Evolutionary conservation across 495 filamentous ascomycete genomes (phyloP), one percentile per base, ranked within the genome.

Genomic region (Penicillium turbatum): DNA sequence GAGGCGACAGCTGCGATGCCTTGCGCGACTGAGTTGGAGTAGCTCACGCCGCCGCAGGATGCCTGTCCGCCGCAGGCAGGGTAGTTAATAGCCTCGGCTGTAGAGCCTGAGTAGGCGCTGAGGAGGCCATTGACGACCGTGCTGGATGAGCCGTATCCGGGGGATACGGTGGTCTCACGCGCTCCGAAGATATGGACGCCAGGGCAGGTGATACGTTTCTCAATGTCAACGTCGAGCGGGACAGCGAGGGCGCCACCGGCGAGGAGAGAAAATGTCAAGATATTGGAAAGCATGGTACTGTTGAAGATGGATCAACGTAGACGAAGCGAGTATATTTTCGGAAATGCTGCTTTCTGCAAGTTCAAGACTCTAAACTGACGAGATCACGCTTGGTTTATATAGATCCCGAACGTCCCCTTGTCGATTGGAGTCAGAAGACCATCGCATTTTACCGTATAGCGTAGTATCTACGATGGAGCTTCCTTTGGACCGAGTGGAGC

Each of bases 141-240:
- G 40, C 51, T 67, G 38, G 67, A 62, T 5, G 79, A 75, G 6
- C 82, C 82, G 57, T 78, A 82, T 13, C 83, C 82, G 6, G 73
- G 57, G 2, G 77, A 53, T 2, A 62, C 82, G 0, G 81, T 84
- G 10, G 83, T 86, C 69, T 86, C 84, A 41, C 84, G 81, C 0
- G 84, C 85, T 7, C 82, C 83, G 45, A 86, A 83, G 37, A 83
- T 71, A 60, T 86, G 83, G 26, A 85, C 66, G 27, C 67, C 57
- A 6, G 79, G 78, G 56, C 79, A 83, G 53, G 19, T 52, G 16
- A 19, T 9, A 17, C 67, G 65, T 27, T 65, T 64, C 27, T 61
- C 63, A 1, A 65, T 13, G 3, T 48, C 46, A 6, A n/a, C 39
- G 2, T 62, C 54, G 9, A 54, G 45, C 4, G 63, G 58, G n/a